Percentiles rank a stretch among this genome's conserved stretches.
Conservation (phyloP, 495 filamentous ascomycete species). For the Articulospora tetracladia region DNA sequence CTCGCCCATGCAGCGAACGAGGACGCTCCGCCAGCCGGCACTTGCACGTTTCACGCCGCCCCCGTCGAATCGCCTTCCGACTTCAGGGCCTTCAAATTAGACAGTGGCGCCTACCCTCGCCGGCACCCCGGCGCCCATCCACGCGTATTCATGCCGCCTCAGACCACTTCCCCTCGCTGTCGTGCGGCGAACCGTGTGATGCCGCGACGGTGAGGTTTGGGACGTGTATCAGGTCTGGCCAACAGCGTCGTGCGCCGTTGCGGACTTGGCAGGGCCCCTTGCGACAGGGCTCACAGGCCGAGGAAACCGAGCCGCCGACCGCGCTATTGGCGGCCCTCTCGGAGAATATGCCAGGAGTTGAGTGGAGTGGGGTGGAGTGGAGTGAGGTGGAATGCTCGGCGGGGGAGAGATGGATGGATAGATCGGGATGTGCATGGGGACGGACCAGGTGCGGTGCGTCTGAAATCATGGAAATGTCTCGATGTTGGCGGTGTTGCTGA, state of each 20-base stretch:
- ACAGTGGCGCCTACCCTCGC: neutral
- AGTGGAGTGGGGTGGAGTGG: too few relatives aligned
- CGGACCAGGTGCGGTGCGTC: too few relatives aligned
- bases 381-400: too few relatives aligned
- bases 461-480: too few relatives aligned
- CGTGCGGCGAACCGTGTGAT: neutral
- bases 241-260: neutral
- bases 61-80: neutral
- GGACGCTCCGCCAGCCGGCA: too few relatives aligned
- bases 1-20: neutral
- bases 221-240: neutral
- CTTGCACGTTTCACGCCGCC: neutral
- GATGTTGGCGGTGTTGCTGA: too few relatives aligned
- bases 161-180: neutral
- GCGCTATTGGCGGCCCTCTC: neutral
- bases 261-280: neutral
- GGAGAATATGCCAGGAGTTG: neutral
- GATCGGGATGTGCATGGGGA: too few relatives aligned
- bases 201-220: neutral
- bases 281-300: neutral
- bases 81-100: neutral
- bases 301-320: neutral
- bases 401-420: too few relatives aligned
- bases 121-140: neutral
- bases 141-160: neutral